Percentiles rank a stretch among this genome's conserved stretches.
Conservation (phyloP, 371 early-diverging fungal species). For the Massospora cicadina region DNA sequence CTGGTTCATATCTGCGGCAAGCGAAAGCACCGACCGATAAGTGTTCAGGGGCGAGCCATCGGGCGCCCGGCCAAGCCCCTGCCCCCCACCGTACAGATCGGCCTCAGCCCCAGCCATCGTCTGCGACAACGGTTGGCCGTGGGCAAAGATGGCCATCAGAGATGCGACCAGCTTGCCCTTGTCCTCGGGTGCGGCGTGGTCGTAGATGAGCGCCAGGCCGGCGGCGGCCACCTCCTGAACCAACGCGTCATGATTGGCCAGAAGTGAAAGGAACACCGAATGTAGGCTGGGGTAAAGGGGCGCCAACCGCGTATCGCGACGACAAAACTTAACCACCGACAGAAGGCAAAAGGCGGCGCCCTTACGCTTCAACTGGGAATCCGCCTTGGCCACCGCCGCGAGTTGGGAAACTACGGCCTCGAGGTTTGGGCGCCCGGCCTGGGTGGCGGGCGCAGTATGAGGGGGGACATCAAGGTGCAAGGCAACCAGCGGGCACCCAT, state of each 20-base stretch:
- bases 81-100: conserved; percentile 47
- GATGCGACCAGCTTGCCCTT: conserved; percentile 42
- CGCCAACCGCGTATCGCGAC: conserved; percentile 25
- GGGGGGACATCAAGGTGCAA: conserved; percentile 16
- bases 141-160: conserved; percentile 37
- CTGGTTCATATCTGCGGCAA: conserved; percentile 82
- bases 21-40: conserved; percentile 64
- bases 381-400: conserved; percentile 28
- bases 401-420: conserved; percentile 31
- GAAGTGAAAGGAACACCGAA: conserved; percentile 48
- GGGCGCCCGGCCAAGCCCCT: conserved; percentile 54
- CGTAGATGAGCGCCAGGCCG: conserved; percentile 72
- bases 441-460: neutral
- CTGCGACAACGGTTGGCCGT: conserved; percentile 34
- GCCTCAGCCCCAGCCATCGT: conserved; percentile 54
- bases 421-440: conserved; percentile 22
- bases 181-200: conserved; percentile 51
- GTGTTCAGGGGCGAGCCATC: conserved; percentile 64
- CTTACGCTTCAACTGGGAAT: conserved; percentile 31
- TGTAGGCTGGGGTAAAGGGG: conserved; percentile 28
- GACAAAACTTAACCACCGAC: conserved; percentile 60
- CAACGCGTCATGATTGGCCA: conserved; percentile 63
- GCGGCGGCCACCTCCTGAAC: conserved; percentile 73
- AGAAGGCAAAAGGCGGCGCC: conserved; percentile 73
- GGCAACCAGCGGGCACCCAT: conserved; percentile 43